phyloP scores from a whole-genome alignment of 2,329 filamentous ascomycete genomes.

The Trichoderma hamatum region DNA sequence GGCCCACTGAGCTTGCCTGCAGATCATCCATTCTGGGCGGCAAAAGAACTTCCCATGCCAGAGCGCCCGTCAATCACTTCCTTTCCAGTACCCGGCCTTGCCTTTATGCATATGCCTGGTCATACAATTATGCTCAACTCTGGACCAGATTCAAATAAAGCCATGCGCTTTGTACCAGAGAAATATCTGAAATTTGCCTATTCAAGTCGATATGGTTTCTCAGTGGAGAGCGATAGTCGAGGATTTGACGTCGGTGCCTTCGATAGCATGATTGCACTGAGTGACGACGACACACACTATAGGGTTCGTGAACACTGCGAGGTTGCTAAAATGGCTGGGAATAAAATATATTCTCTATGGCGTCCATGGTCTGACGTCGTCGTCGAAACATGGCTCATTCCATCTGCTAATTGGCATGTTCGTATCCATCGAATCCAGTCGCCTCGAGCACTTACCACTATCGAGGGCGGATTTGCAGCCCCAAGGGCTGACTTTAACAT shows the following conservation, averaged over 20 bases:
- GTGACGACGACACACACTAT: constrained; percentile 18
- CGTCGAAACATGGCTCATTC: constrained; percentile 22
- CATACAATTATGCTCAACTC: constrained; percentile 16
- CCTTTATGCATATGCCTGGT: constrained; percentile 3
- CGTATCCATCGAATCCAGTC: constrained; percentile 23
- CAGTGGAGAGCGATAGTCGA: constrained; percentile 18
- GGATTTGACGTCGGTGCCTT: constrained; percentile 20
- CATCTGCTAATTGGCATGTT: constrained; percentile 12
- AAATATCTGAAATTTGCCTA: constrained; percentile 19
- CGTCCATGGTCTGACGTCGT: constrained; percentile 9
- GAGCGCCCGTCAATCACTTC: not conserved
- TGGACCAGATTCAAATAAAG: constrained; percentile 14
- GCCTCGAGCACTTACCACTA: constrained; percentile 1
- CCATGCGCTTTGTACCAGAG: constrained; percentile 18
- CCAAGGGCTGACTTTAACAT: constrained; percentile 12
- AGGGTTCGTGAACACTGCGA: constrained; percentile 22
- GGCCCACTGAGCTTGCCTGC: constrained; percentile 7
- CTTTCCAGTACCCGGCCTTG: constrained; percentile 14
- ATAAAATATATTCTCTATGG: constrained; percentile 5
- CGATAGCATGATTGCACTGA: constrained; percentile 24
- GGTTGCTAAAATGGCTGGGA: constrained; percentile 1
- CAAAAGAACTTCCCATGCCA: constrained; percentile 16
- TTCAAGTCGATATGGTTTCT: constrained; percentile 18
- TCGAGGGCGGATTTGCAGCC: constrained; percentile 23
- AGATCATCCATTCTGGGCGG: constrained; percentile 15